A percentile compares a stretch with the other conserved stretches of the same genome.
These are phyloP conservation scores for Rhizophora mangle DNA, from an alignment of 345 rosid genomes.

Conservation along the genomic window DNA sequence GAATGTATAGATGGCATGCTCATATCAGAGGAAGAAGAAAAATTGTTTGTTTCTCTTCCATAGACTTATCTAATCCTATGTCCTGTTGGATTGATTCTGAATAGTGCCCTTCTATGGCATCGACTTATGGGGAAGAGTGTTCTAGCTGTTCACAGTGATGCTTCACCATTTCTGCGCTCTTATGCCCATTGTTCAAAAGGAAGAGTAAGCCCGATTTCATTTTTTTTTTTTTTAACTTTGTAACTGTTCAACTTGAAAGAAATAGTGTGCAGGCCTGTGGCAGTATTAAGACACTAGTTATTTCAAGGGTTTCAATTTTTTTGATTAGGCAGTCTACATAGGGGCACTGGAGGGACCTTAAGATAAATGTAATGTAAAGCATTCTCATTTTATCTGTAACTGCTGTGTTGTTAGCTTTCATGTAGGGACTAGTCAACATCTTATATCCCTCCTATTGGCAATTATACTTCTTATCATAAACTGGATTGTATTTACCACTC, in stretches of 20 bases:
- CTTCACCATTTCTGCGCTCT: conserved; percentile 59
- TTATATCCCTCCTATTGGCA: too few species aligned
- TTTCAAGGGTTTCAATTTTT: not conserved
- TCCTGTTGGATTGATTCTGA: conserved; percentile 19
- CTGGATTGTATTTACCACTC: too few species aligned
- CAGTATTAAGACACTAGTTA: not conserved
- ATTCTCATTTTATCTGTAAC: not conserved
- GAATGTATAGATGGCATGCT: not conserved
- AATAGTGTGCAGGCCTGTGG: not conserved
- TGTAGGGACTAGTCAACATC: too few species aligned
- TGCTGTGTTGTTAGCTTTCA: too few species aligned
- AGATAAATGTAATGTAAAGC: not conserved
- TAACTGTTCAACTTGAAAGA: not conserved
- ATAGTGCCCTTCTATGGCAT: conserved; percentile 94
- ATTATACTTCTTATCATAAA: too few species aligned
- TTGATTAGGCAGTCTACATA: not conserved
- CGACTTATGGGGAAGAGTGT: conserved; percentile 89
- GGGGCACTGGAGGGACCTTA: not conserved
- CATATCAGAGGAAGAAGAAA: not conserved
- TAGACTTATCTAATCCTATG: conserved; percentile 13
- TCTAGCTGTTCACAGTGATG: conserved; percentile 45
- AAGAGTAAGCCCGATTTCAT: conserved; percentile 54
- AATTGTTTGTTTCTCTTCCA: not conserved
- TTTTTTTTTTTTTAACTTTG: not conserved
- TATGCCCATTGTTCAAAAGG: conserved; percentile 95